Base-by-base conservation (phyloP, 495 filamentous ascomycete genomes). In the Sphaerosporella brunnea region DNA sequence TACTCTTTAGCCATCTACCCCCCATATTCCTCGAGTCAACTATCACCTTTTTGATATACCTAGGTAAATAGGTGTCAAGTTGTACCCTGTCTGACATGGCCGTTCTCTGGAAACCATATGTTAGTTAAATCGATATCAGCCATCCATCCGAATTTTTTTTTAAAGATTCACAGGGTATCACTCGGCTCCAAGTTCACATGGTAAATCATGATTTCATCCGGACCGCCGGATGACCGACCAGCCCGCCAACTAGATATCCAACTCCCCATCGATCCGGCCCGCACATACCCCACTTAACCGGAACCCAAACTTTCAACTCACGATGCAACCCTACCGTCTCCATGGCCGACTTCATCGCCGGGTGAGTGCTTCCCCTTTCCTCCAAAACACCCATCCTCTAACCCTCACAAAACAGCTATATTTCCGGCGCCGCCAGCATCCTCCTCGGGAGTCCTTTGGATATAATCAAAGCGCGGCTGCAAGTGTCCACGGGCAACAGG, bases 361-460 rank as follows among this genome's bases (percentile, higher is more conserved):
- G 43, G 43, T 46, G n/a, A n/a, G n/a, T n/a, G n/a, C n/a, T 18
- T 11, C 18, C 36, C 30, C n/a, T n/a, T n/a, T n/a, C 30, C 30
- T 34, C 30, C 8, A 34, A 34, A 34, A 8, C 30, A 8, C 30
- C 20, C 23, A 10, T 24, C 18, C n/a, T 3, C 41, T 3, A 3
- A 36, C 16, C 18, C 18, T 1, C 25, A 23, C 28, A n/a, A 36
- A 18, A 3, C 44, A 56, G 85, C 53, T 93, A 93, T 64, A 65
- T 88, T 53, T 84, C 79, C 55, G 86, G 86, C 15, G 83, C 78
- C 43, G 68, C 74, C 3, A 80, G 82, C 36, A 93, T 94, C 53
- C 65, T 90, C 28, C 78, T 93, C 46, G 86, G 86, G 50, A 92
- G 90, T 52, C 86, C 86, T 2, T 67, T 94, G 0, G 86, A 93